These are phyloP conservation scores for Neonectria sp. DNA, from an alignment of 2,329 filamentous ascomycete genomes.

Conservation along the genomic window DNA sequence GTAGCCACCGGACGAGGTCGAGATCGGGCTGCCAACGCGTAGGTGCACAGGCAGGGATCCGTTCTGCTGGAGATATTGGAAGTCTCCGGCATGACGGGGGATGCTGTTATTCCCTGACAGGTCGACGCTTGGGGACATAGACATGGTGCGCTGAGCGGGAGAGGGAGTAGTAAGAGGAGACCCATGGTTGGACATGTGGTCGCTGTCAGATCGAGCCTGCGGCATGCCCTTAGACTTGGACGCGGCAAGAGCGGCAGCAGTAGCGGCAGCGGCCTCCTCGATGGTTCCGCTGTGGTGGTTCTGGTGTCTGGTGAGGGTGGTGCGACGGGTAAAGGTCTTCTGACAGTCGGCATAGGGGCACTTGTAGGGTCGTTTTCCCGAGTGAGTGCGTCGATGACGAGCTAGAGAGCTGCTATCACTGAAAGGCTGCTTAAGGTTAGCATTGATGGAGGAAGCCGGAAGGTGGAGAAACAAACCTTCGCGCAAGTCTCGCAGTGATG, in stretches of 20 bases:
- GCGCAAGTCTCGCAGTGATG: conserved; percentile 97
- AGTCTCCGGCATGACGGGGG: conserved; percentile 75
- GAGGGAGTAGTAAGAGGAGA: conserved; percentile 87
- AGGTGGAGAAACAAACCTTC: conserved; percentile 75
- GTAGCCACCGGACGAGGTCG: conserved; percentile 73
- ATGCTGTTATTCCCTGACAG: conserved; percentile 78
- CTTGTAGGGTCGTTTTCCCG: conserved; percentile 95
- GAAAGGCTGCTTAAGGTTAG: conserved; percentile 77
- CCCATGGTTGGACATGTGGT: conserved; percentile 78
- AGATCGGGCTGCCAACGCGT: conserved; percentile 79
- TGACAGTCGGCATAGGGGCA: conserved; percentile 98
- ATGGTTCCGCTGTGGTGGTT: conserved; percentile 96
- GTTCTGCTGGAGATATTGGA: conserved; percentile 80
- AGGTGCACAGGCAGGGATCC: conserved; percentile 88
- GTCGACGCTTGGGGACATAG: conserved; percentile 85
- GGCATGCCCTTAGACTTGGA: conserved; percentile 58
- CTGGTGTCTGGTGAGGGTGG: conserved; percentile 94
- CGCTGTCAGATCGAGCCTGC: conserved; percentile 77
- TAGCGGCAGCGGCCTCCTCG: conserved; percentile 91
- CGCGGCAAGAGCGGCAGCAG: conserved; percentile 84
- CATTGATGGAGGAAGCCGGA: not conserved
- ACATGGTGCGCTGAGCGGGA: conserved; percentile 83
- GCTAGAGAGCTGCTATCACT: conserved; percentile 96
- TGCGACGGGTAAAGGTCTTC: conserved; percentile 97
- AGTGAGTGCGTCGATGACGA: conserved; percentile 94